Evolutionary conservation across 2,329 filamentous ascomycete species (phyloP), one percentile per base, ranked within the genome.

Genomic region (Aspergillus puulaauensis): DNA sequence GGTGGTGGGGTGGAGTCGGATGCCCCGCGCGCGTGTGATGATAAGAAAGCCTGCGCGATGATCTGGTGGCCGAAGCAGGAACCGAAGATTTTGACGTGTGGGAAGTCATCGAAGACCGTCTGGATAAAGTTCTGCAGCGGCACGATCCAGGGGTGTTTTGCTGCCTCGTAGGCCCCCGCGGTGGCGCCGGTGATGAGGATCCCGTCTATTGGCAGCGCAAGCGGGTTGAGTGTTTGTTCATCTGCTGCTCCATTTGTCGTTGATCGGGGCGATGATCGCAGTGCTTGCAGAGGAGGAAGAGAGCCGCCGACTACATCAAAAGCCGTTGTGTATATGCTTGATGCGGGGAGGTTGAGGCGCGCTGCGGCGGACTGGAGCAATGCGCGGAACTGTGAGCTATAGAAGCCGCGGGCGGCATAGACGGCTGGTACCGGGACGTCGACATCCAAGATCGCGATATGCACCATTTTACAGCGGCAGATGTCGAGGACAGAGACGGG

Each of bases 391-490:
- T 72, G 71, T 4, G 73, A 69, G 49, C 71, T 74, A 61, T 72
- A 75, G 41, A 74, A 62, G 48, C 73, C 73, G 6, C 68, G 71
- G 15, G 65, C 52, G 17, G 58, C 57, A 57, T 73, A 74, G 54
- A 75, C 66, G 24, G 64, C 52, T 11, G 65, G 67, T 14, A 71
- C 70, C 19, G 73, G 73, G 19, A 72, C 56, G 61, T 79, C 66
- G 59, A 70, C 56, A 66, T 79, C 69, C 49, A 76, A 60, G 21
- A 72, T 57, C 57, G 75, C 65, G 60, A 75, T 62, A 64, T 76
- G 66, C 64, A 77, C 21, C 52, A 47, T 48, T 64, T 41, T 41
- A 21, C n/a, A 5, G 27, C 39, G 33, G 6, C 7, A 7, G 31
- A 17, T 19, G 27, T 31, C 27, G 47, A 31, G 11, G 15, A 11